These are phyloP conservation scores for Plasmopara halstedii DNA, from an alignment of 352 stramenopile species.

Conservation along the genomic window DNA sequence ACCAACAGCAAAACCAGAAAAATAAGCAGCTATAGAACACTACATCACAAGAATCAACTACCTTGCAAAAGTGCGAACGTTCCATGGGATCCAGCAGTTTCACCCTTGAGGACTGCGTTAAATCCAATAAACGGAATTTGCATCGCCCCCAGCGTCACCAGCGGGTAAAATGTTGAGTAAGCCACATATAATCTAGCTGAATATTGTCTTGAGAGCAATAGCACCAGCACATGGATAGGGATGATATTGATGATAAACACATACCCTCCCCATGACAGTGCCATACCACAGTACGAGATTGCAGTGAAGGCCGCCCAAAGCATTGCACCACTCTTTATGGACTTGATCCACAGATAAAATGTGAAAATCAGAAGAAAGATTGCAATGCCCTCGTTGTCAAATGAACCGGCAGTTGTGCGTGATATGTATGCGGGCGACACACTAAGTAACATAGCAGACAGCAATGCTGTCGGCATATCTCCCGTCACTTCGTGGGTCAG, in stretches of 20 bases:
- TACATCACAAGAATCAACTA: constrained; percentile 4
- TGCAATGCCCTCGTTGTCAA: constrained; percentile 98
- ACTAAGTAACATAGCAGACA: constrained; percentile 89
- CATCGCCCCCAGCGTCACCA: constrained; percentile 94
- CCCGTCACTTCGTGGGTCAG: constrained; percentile 79
- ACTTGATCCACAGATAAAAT: constrained; percentile 95
- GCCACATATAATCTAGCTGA: constrained; percentile 92
- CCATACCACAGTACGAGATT: constrained; percentile 96
- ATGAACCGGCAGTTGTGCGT: constrained; percentile 95
- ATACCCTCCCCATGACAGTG: constrained; percentile 96
- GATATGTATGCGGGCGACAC: constrained; percentile 97
- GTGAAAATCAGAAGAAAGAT: constrained; percentile 96
- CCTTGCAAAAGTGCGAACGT: constrained; percentile 93
- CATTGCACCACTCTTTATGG: constrained; percentile 77
- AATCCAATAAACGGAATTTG: constrained; percentile 98
- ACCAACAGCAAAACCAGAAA: constrained; percentile 4
- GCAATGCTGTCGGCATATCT: constrained; percentile 58
- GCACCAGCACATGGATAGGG: constrained; percentile 88
- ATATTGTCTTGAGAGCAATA: constrained; percentile 89
- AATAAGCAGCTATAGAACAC: background rate
- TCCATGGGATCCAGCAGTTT: constrained; percentile 64
- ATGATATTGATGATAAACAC: constrained; percentile 99
- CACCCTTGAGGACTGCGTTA: constrained; percentile 87
- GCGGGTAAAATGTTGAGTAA: constrained; percentile 97
- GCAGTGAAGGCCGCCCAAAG: constrained; percentile 43